Evolutionary conservation across 108 stramenopile genomes (phyloP).

Genomic region (Tribonema minus): DNA sequence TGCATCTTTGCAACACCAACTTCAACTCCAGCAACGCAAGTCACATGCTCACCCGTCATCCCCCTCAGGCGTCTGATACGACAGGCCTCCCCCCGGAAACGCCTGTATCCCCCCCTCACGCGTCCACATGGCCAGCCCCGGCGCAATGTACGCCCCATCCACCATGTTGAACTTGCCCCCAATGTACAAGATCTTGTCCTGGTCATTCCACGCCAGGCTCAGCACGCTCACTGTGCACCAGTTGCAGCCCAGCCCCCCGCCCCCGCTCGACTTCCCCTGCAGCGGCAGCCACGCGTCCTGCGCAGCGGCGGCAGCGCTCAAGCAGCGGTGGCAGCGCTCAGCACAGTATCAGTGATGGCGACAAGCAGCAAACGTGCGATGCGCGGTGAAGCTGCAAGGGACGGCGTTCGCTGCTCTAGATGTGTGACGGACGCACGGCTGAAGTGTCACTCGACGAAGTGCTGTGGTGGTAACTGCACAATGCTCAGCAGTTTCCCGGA

Average conservation of each 20-base stretch:
- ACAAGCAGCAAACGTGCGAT: too few species aligned
- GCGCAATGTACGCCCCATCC: conserved; percentile 34
- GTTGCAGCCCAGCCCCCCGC: conserved; percentile 79
- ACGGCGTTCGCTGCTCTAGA: too few species aligned
- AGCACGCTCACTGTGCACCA: conserved; percentile 84
- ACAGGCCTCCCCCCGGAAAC: conserved; percentile 11
- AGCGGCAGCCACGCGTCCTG: conserved; percentile 79
- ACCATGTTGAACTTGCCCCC: conserved; percentile 45
- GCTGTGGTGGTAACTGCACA: too few species aligned
- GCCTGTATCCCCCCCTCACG: conserved; percentile 20
- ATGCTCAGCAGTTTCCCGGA: too few species aligned
- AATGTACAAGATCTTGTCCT: conserved; percentile 26
- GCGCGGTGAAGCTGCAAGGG: too few species aligned
- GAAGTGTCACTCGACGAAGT: too few species aligned
- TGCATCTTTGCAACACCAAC: too few species aligned
- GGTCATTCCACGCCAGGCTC: conserved; percentile 83
- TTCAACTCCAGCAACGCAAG: too few species aligned
- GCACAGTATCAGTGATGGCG: too few species aligned
- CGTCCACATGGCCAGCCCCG: conserved; percentile 42
- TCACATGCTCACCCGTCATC: background rate
- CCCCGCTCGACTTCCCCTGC: conserved; percentile 53
- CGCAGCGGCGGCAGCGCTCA: too few species aligned
- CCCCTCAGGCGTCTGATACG: background rate
- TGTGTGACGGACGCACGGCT: too few species aligned
- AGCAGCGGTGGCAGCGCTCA: too few species aligned